Evolutionary conservation across 176 grass and related monocot genomes (phyloP).

Genomic region (Eragrostis curvula): DNA sequence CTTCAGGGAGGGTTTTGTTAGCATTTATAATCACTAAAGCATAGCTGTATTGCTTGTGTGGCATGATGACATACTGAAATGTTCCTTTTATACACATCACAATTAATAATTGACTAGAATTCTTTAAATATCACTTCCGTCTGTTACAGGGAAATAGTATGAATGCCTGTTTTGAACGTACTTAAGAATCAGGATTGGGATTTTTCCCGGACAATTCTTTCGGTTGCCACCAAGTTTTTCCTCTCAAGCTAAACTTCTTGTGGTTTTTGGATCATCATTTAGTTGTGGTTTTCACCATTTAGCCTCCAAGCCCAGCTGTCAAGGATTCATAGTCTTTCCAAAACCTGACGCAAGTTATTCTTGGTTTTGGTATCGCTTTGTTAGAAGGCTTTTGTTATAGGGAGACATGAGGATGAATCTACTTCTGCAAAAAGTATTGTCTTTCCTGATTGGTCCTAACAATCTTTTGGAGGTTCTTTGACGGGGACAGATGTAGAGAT

Average conservation of each 20-base stretch:
- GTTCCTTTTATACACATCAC: background rate
- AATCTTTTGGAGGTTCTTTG: background rate
- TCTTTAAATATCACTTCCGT: background rate
- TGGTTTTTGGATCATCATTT: background rate
- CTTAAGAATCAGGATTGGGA: constrained; percentile 14
- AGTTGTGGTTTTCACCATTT: constrained; percentile 1
- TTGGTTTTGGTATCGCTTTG: background rate
- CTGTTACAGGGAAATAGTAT: background rate
- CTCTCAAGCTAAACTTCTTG: background rate
- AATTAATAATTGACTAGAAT: background rate
- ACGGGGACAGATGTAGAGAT: background rate
- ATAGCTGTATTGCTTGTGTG: constrained; percentile 17
- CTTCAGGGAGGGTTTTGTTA: background rate
- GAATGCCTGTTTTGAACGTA: background rate
- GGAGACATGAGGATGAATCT: background rate
- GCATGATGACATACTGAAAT: constrained; percentile 19
- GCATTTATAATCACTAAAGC: constrained; percentile 7
- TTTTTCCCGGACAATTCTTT: background rate
- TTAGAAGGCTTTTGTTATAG: background rate
- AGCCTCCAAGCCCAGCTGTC: background rate
- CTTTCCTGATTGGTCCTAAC: background rate
- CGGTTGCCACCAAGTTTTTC: background rate
- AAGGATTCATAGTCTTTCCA: background rate
- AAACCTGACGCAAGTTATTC: background rate
- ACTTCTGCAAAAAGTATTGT: background rate